phyloP scores from a whole-genome alignment of 768 basidiomycete species.

The Phanerochaete sordida region DNA sequence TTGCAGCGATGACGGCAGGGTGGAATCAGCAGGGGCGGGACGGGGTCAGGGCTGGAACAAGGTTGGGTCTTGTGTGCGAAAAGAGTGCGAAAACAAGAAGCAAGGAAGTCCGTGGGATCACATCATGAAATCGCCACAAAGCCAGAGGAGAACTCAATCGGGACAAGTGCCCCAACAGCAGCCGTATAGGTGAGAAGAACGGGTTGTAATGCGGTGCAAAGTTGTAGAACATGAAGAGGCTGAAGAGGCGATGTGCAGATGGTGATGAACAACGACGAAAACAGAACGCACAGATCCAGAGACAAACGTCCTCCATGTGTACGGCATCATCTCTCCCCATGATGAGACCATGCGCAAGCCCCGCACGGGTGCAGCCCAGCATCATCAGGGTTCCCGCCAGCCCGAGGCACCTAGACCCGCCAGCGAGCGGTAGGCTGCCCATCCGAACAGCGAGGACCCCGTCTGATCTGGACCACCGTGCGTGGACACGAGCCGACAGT shows the following conservation, averaged over 20 bases:
- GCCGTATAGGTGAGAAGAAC: background rate
- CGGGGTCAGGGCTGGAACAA: background rate
- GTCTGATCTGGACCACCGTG: background rate
- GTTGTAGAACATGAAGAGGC: background rate
- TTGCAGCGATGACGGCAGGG: background rate
- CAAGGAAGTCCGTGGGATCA: background rate
- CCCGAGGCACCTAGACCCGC: background rate
- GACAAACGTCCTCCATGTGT: background rate
- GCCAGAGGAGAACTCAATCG: slow-evolving; percentile 8
- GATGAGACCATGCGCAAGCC: background rate
- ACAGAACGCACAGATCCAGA: background rate
- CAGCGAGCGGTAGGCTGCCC: background rate
- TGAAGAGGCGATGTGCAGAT: background rate
- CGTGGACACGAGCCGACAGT: background rate
- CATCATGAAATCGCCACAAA: slow-evolving; percentile 6
- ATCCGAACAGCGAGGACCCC: background rate
- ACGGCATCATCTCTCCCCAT: background rate
- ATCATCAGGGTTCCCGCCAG: background rate
- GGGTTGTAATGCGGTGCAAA: background rate
- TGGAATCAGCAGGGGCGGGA: background rate
- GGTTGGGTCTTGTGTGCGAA: background rate
- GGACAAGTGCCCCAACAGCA: background rate
- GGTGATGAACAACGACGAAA: background rate
- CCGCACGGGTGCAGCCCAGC: background rate
- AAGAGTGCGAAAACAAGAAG: background rate